Evolutionary conservation across 352 stramenopile species (phyloP), one percentile per base, ranked within the genome.

Genomic region (Blastocystis sp.): DNA sequence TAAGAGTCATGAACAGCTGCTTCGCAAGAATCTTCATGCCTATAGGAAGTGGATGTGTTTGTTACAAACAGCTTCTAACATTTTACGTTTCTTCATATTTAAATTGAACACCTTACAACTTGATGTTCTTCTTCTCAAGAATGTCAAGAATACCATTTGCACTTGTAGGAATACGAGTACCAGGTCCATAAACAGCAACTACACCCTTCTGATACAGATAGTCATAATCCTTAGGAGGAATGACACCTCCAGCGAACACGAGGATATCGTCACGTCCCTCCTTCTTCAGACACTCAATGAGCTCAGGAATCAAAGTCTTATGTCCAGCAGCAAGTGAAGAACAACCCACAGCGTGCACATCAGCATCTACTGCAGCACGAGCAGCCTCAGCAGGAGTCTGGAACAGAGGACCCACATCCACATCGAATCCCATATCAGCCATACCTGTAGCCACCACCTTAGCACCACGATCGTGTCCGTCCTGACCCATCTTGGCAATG

Each of bases 401-500:
- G 90, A 99, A 99, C 27, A 99, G 91, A 59, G 96, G 95, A 15
- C 95, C 96, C 62, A 98, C 94, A 90, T 98, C 96, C 24, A 99
- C 96, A 92, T 99, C 96, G 90, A 98, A 99, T 27, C 96, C 96
- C 87, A 99, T 91, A 91, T 99, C 96, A 24, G 94, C 95, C 90
- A 98, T 98, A 24, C 96, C 95, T 78, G 92, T 96, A 1, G 95
- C 95, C 90, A 99, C 97, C 17, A 98, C 95, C 90, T 98, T 98
- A 35, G 95, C 96, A 70, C 96, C 96, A 88, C 96, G 93, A 90
- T 98, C 96, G 90, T 99, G 96, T 35, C 96, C 96, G 91, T 99
- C 96, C 92, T 98, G 95, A 42, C 95, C 94, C 93, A 96, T 96
- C 91, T 98, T 98, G 56, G 95, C 95, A 17, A 99, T 95, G 37